Evolutionary conservation across 768 basidiomycete genomes (phyloP), one percentile per base, ranked within the genome.

Genomic region (Suillus paluster): DNA sequence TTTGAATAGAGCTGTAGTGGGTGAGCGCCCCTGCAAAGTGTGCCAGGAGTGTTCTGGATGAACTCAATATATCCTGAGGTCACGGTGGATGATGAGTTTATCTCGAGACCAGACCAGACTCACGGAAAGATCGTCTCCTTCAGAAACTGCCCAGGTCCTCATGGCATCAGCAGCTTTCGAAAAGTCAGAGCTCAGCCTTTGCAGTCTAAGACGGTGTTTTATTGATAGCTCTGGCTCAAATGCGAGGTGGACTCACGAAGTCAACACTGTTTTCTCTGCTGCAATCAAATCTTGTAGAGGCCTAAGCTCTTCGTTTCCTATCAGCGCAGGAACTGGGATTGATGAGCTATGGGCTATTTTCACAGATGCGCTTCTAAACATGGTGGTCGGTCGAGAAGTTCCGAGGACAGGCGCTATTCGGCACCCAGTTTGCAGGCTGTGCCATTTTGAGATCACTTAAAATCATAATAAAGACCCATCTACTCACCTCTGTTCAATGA

Each of bases 331-430:
- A 0, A 86, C 80, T 49, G 94, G 90, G 12, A 95, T 78, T 4
- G 91, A 90, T 2, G 93, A 88, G 69, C 94, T 95, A 75, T 97
- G 95, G 4, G 95, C 95, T 73, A 97, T 85, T 75, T 89, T 93
- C 33, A 88, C 86, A 67, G 90, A 89, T 36, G 89, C 89, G 17
- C 80, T 82, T 77, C 82, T 90, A 81, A 94, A 91, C 92, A 94
- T 94, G 59, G 64, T 62, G 33, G 39, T 55, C 10, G 17, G 27
- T 50, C 19, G 27, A 50, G 19, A 50, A 33, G 49, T 33, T 50
- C 19, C 30, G 23, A 55, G 5, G 25, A 39, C 17, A 55, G 25
- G 17, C 38, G 38, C 39, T 55, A 39, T 39, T 55, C 54, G 54
- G 38, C 38, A 19, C 17, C 14, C 17, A 17, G 54, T 12, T 11